Evolutionary conservation across 2,329 filamentous ascomycete species (phyloP), one percentile per base, ranked within the genome.

Genomic region (Xylariaceae sp.): DNA sequence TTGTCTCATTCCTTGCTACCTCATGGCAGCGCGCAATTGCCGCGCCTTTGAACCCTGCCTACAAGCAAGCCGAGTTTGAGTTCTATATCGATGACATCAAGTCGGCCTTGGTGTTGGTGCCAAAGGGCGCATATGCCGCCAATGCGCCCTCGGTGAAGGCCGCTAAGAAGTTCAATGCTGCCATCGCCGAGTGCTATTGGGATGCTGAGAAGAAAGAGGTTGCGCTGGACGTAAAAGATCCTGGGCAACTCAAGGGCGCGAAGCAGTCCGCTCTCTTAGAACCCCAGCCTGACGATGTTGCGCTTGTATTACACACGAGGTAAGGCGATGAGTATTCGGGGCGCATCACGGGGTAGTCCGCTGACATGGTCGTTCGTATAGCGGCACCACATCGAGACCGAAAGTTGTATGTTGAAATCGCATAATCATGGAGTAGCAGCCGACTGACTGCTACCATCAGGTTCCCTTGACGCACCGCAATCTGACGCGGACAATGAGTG

Each of bases 71-170:
- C 59, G 90, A 95, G 74, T 94, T 93, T 72, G 90, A 94, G 73
- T 95, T 95, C 75, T 95, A 94, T 75, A 93, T 96, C 69, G 88
- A 92, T 65, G 90, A 96, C 72, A 80, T 95, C 67, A 89, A 87
- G 71, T 93, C 90, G 4, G 87, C 87, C 39, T 78, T 95, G 60
- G 83, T 91, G 37, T 79, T 95, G 42, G 88, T 95, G 8, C 90
- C 90, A 10, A 80, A 80, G 66, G 90, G 89, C 13, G 84, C 87
- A 11, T 89, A 85, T 68, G 78, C 79, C 9, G 80, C 85, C 66
- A 78, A 87, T 71, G 86, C 84, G 8, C 82, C 89, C 10, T 89
- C 88, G 30, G 88, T 94, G 34, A 83, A 85, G 69, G 90, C 90
- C 0, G 90, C 90, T 6, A 80, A 84, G 68, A 90, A 87, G 77